phyloP scores from a whole-genome alignment of 441 rosid species.

The Eutrema salsugineum region DNA sequence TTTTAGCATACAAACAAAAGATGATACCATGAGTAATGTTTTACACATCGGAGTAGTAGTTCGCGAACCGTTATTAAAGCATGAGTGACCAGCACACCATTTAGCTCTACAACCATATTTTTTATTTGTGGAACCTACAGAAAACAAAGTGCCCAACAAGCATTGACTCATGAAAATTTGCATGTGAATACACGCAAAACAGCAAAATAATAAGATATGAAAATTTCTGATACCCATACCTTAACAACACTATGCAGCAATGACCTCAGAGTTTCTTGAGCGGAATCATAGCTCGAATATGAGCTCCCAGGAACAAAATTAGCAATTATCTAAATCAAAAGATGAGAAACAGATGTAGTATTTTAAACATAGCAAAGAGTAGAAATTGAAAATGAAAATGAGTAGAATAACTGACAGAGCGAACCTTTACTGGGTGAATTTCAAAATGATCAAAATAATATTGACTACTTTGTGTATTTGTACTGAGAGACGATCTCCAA shows the following conservation, averaged over 20 bases:
- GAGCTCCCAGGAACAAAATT: constrained; percentile 89
- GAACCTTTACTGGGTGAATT: constrained; percentile 94
- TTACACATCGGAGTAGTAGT: constrained; percentile 69
- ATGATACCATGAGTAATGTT: constrained; percentile 89
- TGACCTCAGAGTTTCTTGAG: constrained; percentile 90
- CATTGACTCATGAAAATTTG: not conserved
- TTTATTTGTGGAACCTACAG: constrained; percentile 78
- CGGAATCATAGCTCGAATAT: constrained; percentile 84
- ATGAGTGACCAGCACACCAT: constrained; percentile 91
- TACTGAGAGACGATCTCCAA: constrained; percentile 86
- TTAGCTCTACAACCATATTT: constrained; percentile 90
- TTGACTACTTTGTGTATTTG: constrained; percentile 66
- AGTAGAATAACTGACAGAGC: constrained; percentile 3
- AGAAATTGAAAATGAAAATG: constrained; percentile 11
- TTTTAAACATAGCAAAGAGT: constrained; percentile 11
- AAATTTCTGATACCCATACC: constrained; percentile 44
- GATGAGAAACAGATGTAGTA: constrained; percentile 19
- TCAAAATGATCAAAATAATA: constrained; percentile 95
- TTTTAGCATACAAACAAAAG: constrained; percentile 1
- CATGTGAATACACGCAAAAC: constrained; percentile 4
- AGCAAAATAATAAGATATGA: constrained; percentile 6
- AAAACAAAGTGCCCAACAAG: constrained; percentile 26
- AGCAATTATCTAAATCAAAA: constrained; percentile 50
- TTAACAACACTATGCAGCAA: constrained; percentile 92
- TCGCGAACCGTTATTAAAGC: constrained; percentile 87